Evolutionary conservation across 768 basidiomycete genomes (phyloP).

Genomic region (Holtermannia corniformis): DNA sequence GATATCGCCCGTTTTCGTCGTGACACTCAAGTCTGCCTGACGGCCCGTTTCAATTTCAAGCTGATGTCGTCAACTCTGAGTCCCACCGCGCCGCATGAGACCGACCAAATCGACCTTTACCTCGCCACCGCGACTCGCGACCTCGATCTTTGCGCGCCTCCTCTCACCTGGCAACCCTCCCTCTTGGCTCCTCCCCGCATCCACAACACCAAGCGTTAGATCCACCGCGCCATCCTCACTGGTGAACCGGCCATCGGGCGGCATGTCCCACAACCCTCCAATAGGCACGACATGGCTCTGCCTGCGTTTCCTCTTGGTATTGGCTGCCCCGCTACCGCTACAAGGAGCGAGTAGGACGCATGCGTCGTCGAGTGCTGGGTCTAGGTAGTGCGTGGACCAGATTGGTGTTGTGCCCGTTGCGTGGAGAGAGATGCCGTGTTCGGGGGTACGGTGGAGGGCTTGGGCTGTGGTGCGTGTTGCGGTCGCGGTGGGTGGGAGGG

Average conservation of each 20-base stretch:
- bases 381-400: conserved; percentile 35
- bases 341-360: neutral
- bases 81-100: neutral
- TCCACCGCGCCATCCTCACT: conserved; percentile 28
- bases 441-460: conserved; percentile 12
- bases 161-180: conserved; percentile 22
- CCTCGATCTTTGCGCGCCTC: conserved; percentile 29
- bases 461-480: neutral
- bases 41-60: conserved; percentile 23
- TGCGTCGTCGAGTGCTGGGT: conserved; percentile 18
- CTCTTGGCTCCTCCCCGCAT: conserved; percentile 20
- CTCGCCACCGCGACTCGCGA: conserved; percentile 19
- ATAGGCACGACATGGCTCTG: conserved; percentile 7
- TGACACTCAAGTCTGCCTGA: conserved; percentile 28
- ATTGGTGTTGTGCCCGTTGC: conserved; percentile 27
- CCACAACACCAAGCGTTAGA: conserved; percentile 27
- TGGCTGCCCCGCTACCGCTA: conserved; percentile 17
- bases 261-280: conserved; percentile 30
- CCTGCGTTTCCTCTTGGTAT: neutral
- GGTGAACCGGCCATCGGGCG: conserved; percentile 25
- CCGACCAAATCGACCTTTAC: conserved; percentile 32
- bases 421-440: conserved; percentile 19
- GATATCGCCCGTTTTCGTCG: conserved; percentile 29
- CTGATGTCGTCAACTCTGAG: conserved; percentile 10
- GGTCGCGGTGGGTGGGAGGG: conserved; percentile 5